Percentiles rank a stretch among this genome's conserved stretches.
Evolutionary conservation across 2,329 filamentous ascomycete genomes (phyloP).

Genomic region (Fusarium xyrophilum): DNA sequence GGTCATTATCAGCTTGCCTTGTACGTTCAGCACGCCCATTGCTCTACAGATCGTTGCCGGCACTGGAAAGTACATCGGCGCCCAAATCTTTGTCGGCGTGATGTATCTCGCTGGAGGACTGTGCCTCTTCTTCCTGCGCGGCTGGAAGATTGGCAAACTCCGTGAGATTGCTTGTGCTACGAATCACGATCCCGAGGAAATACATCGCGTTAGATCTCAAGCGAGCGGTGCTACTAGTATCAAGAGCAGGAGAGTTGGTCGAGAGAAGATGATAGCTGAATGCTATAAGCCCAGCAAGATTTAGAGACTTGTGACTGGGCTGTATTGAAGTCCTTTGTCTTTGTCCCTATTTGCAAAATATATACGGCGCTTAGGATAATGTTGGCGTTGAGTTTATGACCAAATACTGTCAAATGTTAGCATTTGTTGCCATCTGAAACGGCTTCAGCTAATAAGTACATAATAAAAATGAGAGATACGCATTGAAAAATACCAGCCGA

Average conservation of each 20-base stretch:
- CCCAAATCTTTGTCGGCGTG: slow-evolving; percentile 65
- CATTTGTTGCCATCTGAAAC: neutral
- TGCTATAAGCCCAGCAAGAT: slow-evolving; percentile 43
- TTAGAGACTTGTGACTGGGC: slow-evolving; percentile 13
- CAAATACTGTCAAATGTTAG: neutral
- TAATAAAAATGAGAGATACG: neutral
- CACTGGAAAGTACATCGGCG: slow-evolving; percentile 57
- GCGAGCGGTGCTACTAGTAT: slow-evolving; percentile 42
- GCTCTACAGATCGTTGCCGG: slow-evolving; percentile 60
- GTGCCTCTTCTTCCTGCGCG: slow-evolving; percentile 45
- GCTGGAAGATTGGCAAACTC: slow-evolving; percentile 50
- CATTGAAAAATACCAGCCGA: neutral
- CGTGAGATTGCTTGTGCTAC: slow-evolving; percentile 44
- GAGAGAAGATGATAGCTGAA: slow-evolving; percentile 45
- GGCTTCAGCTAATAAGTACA: neutral
- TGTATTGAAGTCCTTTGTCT: neutral
- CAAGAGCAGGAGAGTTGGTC: slow-evolving; percentile 42
- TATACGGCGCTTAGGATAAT: neutral
- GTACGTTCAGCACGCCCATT: slow-evolving; percentile 72
- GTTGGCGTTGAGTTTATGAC: neutral
- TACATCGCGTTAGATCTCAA: slow-evolving; percentile 44
- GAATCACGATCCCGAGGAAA: slow-evolving; percentile 41
- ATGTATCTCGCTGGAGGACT: slow-evolving; percentile 62
- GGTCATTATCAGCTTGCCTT: slow-evolving; percentile 73
- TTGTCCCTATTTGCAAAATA: neutral